Evolutionary conservation across 164 flowering plant genomes (phyloP).

Genomic region (Piper betle): DNA sequence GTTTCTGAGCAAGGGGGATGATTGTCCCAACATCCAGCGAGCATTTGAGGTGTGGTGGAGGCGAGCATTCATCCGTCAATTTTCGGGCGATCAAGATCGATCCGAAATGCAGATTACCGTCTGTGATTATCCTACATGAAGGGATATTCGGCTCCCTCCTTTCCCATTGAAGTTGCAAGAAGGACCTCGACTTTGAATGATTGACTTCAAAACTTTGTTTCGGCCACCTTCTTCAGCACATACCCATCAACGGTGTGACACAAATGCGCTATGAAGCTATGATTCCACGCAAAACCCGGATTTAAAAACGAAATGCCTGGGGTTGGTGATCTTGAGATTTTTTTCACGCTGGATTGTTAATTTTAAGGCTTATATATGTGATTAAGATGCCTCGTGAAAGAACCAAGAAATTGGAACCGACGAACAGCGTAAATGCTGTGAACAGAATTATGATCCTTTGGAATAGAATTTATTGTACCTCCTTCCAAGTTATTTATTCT

Average conservation of each 20-base stretch:
- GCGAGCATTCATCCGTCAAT: conserved; percentile 59
- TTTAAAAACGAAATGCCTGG: not conserved
- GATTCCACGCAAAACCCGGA: not conserved
- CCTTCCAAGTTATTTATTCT: too few species aligned
- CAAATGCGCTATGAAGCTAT: not conserved
- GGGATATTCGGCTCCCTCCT: not conserved
- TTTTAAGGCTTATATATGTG: too few species aligned
- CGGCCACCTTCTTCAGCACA: not conserved
- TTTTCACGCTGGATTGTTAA: too few species aligned
- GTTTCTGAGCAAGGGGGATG: conserved; percentile 70
- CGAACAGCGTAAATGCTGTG: too few species aligned
- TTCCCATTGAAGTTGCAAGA: not conserved
- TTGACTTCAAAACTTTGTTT: not conserved
- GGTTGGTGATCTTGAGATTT: too few species aligned
- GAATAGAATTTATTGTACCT: too few species aligned
- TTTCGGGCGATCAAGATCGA: conserved; percentile 16
- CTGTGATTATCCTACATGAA: conserved; percentile 8
- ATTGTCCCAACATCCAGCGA: conserved; percentile 74
- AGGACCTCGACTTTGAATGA: not conserved
- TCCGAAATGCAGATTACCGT: conserved; percentile 12
- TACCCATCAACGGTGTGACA: not conserved
- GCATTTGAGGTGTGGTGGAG: conserved; percentile 99
- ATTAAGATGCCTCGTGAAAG: too few species aligned
- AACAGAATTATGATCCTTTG: too few species aligned
- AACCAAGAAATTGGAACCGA: too few species aligned